Evolutionary conservation across 345 rosid species (phyloP).

Genomic region (Cardamine occulta): DNA sequence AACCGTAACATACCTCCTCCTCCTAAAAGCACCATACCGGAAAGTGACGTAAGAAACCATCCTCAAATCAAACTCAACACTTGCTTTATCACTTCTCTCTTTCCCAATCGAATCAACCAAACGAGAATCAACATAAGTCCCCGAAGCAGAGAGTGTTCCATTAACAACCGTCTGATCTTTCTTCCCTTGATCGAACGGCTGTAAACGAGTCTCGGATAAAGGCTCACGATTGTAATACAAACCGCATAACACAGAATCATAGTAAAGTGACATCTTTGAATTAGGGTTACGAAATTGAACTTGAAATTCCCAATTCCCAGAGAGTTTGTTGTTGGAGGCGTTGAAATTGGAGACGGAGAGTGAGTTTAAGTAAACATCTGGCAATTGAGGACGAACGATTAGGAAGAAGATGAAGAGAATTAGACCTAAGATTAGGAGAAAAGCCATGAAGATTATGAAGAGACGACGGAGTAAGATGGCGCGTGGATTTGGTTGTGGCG

Average conservation of each 20-base stretch:
- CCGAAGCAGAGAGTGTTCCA: conserved; percentile 47
- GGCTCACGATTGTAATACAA: conserved; percentile 38
- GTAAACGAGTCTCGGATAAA: conserved; percentile 53
- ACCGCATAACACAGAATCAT: conserved; percentile 35
- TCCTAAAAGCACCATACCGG: conserved; percentile 54
- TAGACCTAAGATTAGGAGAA: conserved; percentile 51
- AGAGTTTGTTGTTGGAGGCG: conserved; percentile 46
- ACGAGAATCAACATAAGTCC: conserved; percentile 48
- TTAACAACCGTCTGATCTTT: conserved; percentile 47
- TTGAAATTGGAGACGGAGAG: conserved; percentile 67
- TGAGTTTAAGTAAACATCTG: conserved; percentile 55
- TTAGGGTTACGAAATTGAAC: conserved; percentile 68
- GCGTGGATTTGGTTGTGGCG: conserved; percentile 51
- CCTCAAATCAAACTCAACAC: conserved; percentile 54
- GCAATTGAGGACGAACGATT: conserved; percentile 70
- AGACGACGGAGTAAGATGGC: conserved; percentile 56
- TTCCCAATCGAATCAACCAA: conserved; percentile 43
- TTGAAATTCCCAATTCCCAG: conserved; percentile 61
- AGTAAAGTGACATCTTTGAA: conserved; percentile 63
- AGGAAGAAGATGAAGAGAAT: conserved; percentile 66
- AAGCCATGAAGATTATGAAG: conserved; percentile 32
- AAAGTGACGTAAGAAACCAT: conserved; percentile 51
- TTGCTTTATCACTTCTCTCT: conserved; percentile 46
- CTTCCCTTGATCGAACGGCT: conserved; percentile 65
- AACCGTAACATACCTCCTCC: conserved; percentile 53